Evolutionary conservation across 1,284 basidiomycete species (phyloP).

Genomic region (Sporisorium iseilematis-ciliati): DNA sequence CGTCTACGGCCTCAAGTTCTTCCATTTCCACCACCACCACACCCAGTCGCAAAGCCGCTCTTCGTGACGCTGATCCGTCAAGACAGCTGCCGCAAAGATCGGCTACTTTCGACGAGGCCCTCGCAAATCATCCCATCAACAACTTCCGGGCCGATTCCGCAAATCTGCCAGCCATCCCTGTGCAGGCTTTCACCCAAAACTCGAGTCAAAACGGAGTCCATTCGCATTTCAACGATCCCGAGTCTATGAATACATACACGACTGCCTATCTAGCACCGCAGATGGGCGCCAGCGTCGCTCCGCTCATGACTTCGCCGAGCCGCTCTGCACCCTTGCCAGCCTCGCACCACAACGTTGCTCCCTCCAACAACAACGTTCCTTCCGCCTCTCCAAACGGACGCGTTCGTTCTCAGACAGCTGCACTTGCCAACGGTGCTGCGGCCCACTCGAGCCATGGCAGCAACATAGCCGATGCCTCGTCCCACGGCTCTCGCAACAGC

Average conservation of each 20-base stretch:
- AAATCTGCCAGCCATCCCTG: constrained; percentile 31
- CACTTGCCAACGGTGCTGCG: constrained; percentile 22
- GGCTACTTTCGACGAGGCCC: constrained; percentile 10
- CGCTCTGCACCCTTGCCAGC: constrained; percentile 32
- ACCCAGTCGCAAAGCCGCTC: constrained; percentile 13
- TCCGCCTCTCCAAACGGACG: constrained; percentile 41
- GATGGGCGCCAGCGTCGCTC: constrained; percentile 13
- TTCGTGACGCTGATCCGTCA: not conserved
- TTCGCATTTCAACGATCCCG: constrained; percentile 3
- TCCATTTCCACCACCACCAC: constrained; percentile 4
- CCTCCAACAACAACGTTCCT: constrained; percentile 2
- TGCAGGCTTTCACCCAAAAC: constrained; percentile 21
- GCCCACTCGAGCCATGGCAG: constrained; percentile 17
- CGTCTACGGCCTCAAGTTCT: constrained; percentile 7
- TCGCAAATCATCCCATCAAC: constrained; percentile 19
- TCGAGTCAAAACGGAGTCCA: constrained; percentile 5
- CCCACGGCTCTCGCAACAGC: constrained; percentile 36
- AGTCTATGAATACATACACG: not conserved
- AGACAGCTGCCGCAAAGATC: constrained; percentile 12
- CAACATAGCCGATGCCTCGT: constrained; percentile 23
- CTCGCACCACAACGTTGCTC: constrained; percentile 3
- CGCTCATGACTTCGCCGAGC: constrained; percentile 33
- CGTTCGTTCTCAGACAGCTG: constrained; percentile 40
- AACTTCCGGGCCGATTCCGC: constrained; percentile 18
- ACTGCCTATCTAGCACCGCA: constrained; percentile 16